phyloP scores from a whole-genome alignment of 805 yeast genomes.

The Saccharomycopsis fibuligera region DNA sequence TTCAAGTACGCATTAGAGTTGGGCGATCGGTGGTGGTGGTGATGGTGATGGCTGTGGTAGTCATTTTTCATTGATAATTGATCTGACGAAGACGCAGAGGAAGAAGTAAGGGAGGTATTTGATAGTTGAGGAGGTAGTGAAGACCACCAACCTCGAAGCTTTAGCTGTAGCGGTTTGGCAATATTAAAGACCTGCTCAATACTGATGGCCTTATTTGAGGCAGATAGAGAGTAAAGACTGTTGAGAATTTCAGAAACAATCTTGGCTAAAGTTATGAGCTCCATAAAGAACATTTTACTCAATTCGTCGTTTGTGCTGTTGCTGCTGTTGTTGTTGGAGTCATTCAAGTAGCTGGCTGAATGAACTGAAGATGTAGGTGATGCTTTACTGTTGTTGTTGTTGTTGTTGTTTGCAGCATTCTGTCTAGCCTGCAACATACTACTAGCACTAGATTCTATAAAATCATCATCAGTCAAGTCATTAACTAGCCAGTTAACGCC shows the following conservation, averaged over 20 bases:
- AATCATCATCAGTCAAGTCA: conserved; percentile 61
- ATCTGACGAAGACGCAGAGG: not conserved
- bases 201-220: conserved; percentile 48
- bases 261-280: conserved; percentile 57
- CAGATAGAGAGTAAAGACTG: conserved; percentile 64
- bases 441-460: conserved; percentile 44
- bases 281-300: conserved; percentile 64
- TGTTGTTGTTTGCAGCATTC: not conserved
- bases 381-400: not conserved
- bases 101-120: not conserved
- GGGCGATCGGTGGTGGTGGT: conserved; percentile 29
- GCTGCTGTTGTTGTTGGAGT: not conserved
- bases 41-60: no score
- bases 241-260: conserved; percentile 68
- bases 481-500: conserved; percentile 77
- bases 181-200: conserved; percentile 62
- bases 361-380: conserved; percentile 5
- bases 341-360: not conserved
- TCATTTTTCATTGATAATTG: not conserved
- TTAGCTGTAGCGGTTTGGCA: conserved; percentile 78
- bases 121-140: conserved; percentile 31
- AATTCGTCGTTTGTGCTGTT: conserved; percentile 31
- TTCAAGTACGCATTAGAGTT: conserved; percentile 76
- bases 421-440: not conserved
- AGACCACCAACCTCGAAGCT: conserved; percentile 71